Percentiles rank a stretch among this genome's conserved stretches.
phyloP scores from a whole-genome alignment of 139 green algal species.

The Pleodorina starrii region DNA sequence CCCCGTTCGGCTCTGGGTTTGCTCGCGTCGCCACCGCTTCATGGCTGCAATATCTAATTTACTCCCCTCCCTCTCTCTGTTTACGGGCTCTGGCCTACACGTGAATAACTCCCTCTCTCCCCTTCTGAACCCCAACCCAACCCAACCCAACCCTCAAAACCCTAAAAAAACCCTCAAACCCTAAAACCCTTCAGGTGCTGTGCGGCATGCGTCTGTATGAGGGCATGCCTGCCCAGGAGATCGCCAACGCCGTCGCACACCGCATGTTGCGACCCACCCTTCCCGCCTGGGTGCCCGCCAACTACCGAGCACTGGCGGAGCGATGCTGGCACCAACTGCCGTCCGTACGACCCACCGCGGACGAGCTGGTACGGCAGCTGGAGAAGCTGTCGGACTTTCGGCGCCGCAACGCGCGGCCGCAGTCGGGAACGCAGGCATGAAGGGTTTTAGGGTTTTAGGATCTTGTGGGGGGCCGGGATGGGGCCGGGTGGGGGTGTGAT shows the following conservation, averaged over 20 bases:
- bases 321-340: slow-evolving; percentile 14
- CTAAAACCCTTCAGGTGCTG: not conserved
- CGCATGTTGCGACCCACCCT: not conserved
- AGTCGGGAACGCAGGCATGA: not conserved
- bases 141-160: not conserved
- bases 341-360: not conserved
- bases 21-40: no score
- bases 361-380: slow-evolving; percentile 29
- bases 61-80: not conserved
- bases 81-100: not conserved
- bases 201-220: slow-evolving; percentile 37
- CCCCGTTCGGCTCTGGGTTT: no score
- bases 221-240: not conserved
- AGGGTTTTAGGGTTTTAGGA: no score
- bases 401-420: not conserved
- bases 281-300: slow-evolving; percentile 15
- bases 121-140: not conserved
- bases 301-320: slow-evolving; percentile 27
- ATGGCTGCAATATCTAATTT: no score
- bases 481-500: no score
- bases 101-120: not conserved
- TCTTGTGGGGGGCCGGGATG: no score
- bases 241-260: slow-evolving; percentile 18
- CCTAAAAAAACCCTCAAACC: no score
- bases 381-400: slow-evolving; percentile 32